Conservation (phyloP, 2,329 filamentous ascomycete genomes). For the Rhytidhysteron rufulum region DNA sequence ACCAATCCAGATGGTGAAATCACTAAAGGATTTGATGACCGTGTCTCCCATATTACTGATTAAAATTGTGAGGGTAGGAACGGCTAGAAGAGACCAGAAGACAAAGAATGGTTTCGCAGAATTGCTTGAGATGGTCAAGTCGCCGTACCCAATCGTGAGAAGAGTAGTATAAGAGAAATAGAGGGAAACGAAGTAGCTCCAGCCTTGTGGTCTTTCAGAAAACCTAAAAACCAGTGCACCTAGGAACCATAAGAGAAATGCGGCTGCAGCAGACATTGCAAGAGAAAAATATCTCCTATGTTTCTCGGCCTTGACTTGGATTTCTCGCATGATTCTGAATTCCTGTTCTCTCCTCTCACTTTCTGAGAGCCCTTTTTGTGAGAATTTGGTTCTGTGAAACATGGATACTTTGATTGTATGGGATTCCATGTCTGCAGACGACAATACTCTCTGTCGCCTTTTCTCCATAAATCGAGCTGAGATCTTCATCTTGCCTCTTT, state of each 20-base stretch:
- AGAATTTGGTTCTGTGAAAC: conserved; percentile 39
- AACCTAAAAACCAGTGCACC: conserved; percentile 50
- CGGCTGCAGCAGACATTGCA: conserved; percentile 34
- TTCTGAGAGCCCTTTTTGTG: conserved; percentile 36
- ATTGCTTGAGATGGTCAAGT: conserved; percentile 45
- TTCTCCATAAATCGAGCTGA: conserved; percentile 48
- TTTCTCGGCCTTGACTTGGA: conserved; percentile 34
- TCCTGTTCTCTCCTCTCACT: conserved; percentile 45
- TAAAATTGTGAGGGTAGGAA: conserved; percentile 53
- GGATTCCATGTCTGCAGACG: conserved; percentile 35
- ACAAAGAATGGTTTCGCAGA: conserved; percentile 54
- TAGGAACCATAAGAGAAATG: conserved; percentile 41
- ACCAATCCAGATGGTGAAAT: conserved; percentile 54
- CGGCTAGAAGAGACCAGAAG: conserved; percentile 53
- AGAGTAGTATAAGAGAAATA: conserved; percentile 54
- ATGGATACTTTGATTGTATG: conserved; percentile 41
- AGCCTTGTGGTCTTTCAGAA: conserved; percentile 43
- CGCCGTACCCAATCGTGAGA: conserved; percentile 55
- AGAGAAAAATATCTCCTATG: conserved; percentile 40
- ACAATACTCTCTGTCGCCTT: conserved; percentile 41
- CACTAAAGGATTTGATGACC: conserved; percentile 51
- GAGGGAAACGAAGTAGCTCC: conserved; percentile 50
- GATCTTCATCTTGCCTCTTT: conserved; percentile 50
- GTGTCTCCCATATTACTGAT: conserved; percentile 55
- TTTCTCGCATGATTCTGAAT: conserved; percentile 41